These are phyloP conservation scores for Quercus gilva DNA, from an alignment of 306 rosid species.

Conservation along the genomic window DNA sequence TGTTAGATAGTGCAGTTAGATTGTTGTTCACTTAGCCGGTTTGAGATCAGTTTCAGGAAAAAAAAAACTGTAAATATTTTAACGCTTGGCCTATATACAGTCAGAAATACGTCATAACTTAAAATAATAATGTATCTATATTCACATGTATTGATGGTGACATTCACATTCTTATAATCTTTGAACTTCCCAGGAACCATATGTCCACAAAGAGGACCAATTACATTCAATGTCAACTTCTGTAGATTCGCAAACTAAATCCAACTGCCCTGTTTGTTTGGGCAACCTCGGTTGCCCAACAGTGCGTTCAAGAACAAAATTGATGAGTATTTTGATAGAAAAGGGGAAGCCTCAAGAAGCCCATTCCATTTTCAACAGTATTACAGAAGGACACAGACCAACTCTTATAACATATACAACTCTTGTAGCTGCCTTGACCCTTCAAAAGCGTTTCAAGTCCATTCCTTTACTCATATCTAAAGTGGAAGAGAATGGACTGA, in stretches of 20 bases:
- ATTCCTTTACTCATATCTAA: slow-evolving; percentile 62
- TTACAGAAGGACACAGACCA: slow-evolving; percentile 82
- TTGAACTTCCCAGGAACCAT: slow-evolving; percentile 43
- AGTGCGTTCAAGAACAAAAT: slow-evolving; percentile 83
- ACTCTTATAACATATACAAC: slow-evolving; percentile 84
- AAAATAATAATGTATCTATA: not conserved
- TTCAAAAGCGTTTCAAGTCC: slow-evolving; percentile 74
- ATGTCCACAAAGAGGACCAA: slow-evolving; percentile 34
- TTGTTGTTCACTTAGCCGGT: not conserved
- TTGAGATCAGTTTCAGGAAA: not conserved
- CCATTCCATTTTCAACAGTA: slow-evolving; percentile 49
- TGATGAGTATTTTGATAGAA: slow-evolving; percentile 66
- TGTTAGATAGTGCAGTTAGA: not conserved
- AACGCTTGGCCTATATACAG: not conserved
- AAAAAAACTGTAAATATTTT: not conserved
- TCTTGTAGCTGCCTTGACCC: slow-evolving; percentile 86
- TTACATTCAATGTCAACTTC: slow-evolving; percentile 41
- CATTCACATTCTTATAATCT: slow-evolving; percentile 18
- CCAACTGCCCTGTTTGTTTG: slow-evolving; percentile 62
- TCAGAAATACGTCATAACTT: not conserved
- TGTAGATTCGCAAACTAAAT: slow-evolving; percentile 36
- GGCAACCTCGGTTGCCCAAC: slow-evolving; percentile 61
- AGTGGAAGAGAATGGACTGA: slow-evolving; percentile 69
- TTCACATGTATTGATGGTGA: not conserved
- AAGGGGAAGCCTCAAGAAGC: slow-evolving; percentile 82